These are phyloP conservation scores for Sistotremastrum suecicum DNA, from an alignment of 768 basidiomycete genomes.

Conservation along the genomic window DNA sequence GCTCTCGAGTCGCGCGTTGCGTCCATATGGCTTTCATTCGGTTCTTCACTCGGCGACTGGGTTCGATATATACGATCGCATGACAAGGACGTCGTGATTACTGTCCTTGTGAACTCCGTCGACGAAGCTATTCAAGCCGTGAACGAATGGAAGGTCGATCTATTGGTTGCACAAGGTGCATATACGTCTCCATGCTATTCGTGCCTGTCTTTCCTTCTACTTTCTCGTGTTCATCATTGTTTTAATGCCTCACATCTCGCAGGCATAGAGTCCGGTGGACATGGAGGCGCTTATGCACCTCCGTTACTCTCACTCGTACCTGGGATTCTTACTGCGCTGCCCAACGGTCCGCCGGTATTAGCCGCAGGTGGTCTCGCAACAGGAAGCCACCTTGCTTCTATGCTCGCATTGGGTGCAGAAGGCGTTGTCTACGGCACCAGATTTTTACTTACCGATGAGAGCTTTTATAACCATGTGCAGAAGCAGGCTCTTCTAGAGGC, in stretches of 20 bases:
- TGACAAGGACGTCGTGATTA: constrained; percentile 42
- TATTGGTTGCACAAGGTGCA: constrained; percentile 65
- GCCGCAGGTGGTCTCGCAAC: constrained; percentile 64
- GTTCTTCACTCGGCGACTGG: constrained; percentile 43
- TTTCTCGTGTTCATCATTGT: not conserved
- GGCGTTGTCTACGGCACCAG: constrained; percentile 66
- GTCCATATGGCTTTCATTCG: constrained; percentile 69
- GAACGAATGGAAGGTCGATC: constrained; percentile 59
- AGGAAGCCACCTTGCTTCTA: constrained; percentile 49
- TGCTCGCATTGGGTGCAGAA: constrained; percentile 52
- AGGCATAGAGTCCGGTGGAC: constrained; percentile 77
- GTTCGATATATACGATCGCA: constrained; percentile 42
- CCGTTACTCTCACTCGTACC: constrained; percentile 50
- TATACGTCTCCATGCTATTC: constrained; percentile 4
- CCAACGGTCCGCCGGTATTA: constrained; percentile 37
- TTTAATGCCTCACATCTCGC: not conserved
- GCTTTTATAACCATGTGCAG: constrained; percentile 20
- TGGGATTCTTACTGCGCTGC: constrained; percentile 30
- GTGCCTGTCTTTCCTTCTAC: not conserved
- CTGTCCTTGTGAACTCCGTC: constrained; percentile 49
- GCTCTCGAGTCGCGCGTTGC: constrained; percentile 42
- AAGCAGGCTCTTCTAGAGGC: constrained; percentile 20
- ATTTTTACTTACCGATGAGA: constrained; percentile 55
- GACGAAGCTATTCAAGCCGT: constrained; percentile 44
- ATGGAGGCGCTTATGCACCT: constrained; percentile 42